These are phyloP conservation scores for Moesziomyces antarcticus DNA, from an alignment of 1,284 basidiomycete species.

Conservation along the genomic window DNA sequence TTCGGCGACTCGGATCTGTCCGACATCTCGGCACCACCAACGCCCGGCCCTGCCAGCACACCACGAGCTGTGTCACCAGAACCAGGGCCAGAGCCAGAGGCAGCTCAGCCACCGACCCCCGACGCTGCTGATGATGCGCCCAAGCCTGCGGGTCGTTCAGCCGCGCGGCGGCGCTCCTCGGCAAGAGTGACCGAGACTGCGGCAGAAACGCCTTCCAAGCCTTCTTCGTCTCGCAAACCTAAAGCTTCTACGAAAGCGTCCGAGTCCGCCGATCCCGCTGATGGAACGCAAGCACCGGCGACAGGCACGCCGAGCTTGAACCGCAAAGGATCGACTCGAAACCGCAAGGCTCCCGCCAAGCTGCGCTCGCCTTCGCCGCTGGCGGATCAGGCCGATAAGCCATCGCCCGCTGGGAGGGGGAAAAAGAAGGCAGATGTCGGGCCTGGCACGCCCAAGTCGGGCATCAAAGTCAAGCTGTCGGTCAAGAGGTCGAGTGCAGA, in stretches of 20 bases:
- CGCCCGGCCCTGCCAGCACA: slow-evolving; percentile 23
- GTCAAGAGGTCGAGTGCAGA: slow-evolving; percentile 10
- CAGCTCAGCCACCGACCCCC: neutral
- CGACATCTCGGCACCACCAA: slow-evolving; percentile 35
- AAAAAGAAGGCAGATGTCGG: neutral
- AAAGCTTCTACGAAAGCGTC: neutral
- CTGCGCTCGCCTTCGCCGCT: slow-evolving; percentile 14
- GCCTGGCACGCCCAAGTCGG: too few species aligned
- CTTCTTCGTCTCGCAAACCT: neutral
- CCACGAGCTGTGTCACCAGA: slow-evolving; percentile 26
- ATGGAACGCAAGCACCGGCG: neutral
- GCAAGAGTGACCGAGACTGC: too few species aligned
- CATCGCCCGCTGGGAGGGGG: slow-evolving; percentile 4
- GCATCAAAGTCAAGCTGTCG: too few species aligned
- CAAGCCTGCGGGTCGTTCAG: too few species aligned
- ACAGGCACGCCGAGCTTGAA: neutral
- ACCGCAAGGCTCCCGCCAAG: slow-evolving; percentile 15
- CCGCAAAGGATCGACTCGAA: slow-evolving; percentile 19
- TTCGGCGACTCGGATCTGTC: slow-evolving; percentile 45
- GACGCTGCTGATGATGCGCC: too few species aligned
- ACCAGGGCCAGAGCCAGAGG: neutral
- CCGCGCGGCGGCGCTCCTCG: too few species aligned
- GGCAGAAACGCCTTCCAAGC: too few species aligned
- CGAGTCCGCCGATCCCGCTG: neutral
- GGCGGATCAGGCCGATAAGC: neutral